phyloP scores from a whole-genome alignment of 23 red algal species.

The Gracilaria gracilis region DNA sequence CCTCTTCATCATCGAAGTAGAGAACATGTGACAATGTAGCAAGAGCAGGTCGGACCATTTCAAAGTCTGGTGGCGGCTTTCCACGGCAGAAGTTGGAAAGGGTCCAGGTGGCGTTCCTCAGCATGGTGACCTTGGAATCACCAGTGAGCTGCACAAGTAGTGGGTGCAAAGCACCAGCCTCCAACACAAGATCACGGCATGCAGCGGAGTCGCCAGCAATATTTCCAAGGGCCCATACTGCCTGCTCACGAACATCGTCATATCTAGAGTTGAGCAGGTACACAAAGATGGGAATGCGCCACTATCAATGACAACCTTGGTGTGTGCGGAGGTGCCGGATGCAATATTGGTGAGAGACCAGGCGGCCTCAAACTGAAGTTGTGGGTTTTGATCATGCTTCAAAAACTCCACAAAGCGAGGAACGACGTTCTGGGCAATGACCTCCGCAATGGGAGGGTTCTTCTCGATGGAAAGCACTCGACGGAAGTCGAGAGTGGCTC shows the following conservation, averaged over 20 bases:
- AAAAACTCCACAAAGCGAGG: slow-evolving; percentile 92
- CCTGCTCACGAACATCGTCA: slow-evolving; percentile 96
- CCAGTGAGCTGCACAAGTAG: slow-evolving; percentile 79
- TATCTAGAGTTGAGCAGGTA: slow-evolving; percentile 83
- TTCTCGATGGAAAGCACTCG: slow-evolving; percentile 91
- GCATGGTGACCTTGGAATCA: slow-evolving; percentile 83
- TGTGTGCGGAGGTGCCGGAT: slow-evolving; percentile 88
- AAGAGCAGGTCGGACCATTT: slow-evolving; percentile 81
- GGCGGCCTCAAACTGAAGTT: slow-evolving; percentile 96
- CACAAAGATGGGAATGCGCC: slow-evolving; percentile 91
- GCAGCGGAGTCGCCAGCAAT: slow-evolving; percentile 92
- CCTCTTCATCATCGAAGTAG: slow-evolving; percentile 87
- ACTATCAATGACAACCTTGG: slow-evolving; percentile 86
- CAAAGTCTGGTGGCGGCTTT: slow-evolving; percentile 85
- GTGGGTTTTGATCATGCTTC: slow-evolving; percentile 71
- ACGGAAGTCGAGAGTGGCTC: slow-evolving; percentile 89
- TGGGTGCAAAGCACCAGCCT: slow-evolving; percentile 82
- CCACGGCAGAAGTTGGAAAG: slow-evolving; percentile 96
- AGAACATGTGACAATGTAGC: slow-evolving; percentile 84
- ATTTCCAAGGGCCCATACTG: slow-evolving; percentile 96
- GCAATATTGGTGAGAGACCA: slow-evolving; percentile 98
- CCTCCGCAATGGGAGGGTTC: slow-evolving; percentile 93
- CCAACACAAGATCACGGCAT: slow-evolving; percentile 91
- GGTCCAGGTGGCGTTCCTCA: slow-evolving; percentile 94
- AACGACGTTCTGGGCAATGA: slow-evolving; percentile 87